These are phyloP conservation scores for Aquilaria agallochum DNA, from an alignment of 441 rosid genomes.

Conservation along the genomic window DNA sequence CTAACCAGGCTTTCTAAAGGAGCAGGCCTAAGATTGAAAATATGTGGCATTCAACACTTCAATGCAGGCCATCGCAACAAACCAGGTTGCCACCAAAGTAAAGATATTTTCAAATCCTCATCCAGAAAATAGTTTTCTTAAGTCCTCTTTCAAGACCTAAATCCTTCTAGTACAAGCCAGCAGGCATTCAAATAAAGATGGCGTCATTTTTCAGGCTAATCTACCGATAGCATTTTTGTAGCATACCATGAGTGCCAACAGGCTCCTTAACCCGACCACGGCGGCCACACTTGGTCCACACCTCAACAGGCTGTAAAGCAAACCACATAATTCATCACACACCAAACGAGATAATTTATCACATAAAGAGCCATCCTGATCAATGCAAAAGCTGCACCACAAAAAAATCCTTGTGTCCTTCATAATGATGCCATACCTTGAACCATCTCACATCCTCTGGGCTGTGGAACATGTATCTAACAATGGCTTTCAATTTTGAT, in stretches of 20 bases:
- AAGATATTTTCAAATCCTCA: no score
- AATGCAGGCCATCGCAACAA: no score
- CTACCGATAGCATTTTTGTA: no score
- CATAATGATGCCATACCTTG: slow-evolving; percentile 50
- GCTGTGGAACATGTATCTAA: slow-evolving; percentile 85
- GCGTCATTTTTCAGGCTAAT: no score
- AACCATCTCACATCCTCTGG: slow-evolving; percentile 98
- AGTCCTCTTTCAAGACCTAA: no score
- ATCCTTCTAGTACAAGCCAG: no score
- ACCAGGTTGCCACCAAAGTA: no score
- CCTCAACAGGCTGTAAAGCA: slow-evolving; percentile 82
- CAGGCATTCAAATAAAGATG: no score
- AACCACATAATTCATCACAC: not conserved
- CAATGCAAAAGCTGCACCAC: not conserved
- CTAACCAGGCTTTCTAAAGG: no score
- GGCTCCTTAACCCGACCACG: slow-evolving; percentile 96
- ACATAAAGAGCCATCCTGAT: not conserved
- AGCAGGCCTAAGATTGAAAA: no score
- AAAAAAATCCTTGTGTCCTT: not conserved
- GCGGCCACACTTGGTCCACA: slow-evolving; percentile 78
- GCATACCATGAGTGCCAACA: slow-evolving; percentile 83
- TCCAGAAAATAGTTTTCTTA: no score
- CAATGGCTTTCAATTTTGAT: slow-evolving; percentile 82
- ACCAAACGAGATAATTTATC: slow-evolving; percentile 12
- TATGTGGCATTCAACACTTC: no score